A percentile compares a stretch with the other conserved stretches of the same genome.
Conservation (phyloP, 352 stramenopile species). For the Pythium monospermum region DNA sequence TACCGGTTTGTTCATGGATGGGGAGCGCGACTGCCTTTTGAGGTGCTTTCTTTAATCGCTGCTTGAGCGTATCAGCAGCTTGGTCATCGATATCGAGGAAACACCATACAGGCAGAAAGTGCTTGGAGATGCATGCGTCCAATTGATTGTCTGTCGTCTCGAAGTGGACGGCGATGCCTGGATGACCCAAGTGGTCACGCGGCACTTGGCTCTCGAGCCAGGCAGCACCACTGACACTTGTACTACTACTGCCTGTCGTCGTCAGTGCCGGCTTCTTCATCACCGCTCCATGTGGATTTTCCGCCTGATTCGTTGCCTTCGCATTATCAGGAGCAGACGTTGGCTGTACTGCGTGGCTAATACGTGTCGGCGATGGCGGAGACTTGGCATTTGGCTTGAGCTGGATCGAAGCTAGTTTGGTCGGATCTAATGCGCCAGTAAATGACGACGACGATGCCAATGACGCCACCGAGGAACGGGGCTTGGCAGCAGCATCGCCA, state of each 20-base stretch:
- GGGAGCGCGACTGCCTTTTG: conserved; percentile 60
- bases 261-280: conserved; percentile 14
- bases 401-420: conserved; percentile 5
- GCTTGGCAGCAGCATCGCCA: conserved; percentile 2
- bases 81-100: conserved; percentile 53
- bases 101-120: conserved; percentile 70
- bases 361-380: conserved; percentile 12
- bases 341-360: not conserved
- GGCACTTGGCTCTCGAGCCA: conserved; percentile 46
- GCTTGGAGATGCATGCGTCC: conserved; percentile 30
- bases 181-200: conserved; percentile 42
- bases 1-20: conserved; percentile 48
- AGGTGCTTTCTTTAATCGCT: conserved; percentile 13
- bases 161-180: conserved; percentile 20
- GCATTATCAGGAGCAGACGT: not conserved
- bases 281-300: conserved; percentile 2
- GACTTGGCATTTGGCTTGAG: conserved; percentile 14
- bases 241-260: conserved; percentile 7
- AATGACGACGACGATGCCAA: conserved; percentile 9
- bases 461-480: conserved; percentile 13
- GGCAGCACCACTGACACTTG: conserved; percentile 24
- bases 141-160: not conserved
- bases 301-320: not conserved
- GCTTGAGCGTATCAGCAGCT: conserved; percentile 4
- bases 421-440: conserved; percentile 9